These are phyloP conservation scores for Kazachstania sp. DNA, from an alignment of 1,139 yeast genomes.

Conservation along the genomic window DNA sequence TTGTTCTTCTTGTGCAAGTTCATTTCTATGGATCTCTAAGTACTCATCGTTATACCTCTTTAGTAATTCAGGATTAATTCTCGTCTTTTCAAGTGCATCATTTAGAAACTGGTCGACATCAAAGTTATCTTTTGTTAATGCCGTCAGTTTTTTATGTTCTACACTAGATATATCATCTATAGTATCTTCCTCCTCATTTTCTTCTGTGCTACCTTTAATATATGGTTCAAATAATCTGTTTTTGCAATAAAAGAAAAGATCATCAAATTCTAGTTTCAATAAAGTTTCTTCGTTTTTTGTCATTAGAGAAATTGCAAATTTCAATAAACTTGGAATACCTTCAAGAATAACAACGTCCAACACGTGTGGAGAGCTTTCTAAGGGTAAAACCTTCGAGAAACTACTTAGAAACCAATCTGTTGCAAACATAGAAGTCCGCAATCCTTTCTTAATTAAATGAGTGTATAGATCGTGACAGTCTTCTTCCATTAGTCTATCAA, in stretches of 20 bases:
- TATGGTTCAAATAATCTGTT: constrained; percentile 54
- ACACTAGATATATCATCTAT: not conserved
- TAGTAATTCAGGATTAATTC: constrained; percentile 63
- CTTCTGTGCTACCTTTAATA: constrained; percentile 9
- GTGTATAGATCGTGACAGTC: constrained; percentile 42
- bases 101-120: constrained; percentile 60
- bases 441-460: constrained; percentile 77
- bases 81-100: constrained; percentile 60
- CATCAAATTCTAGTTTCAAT: constrained; percentile 60
- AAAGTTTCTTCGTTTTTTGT: constrained; percentile 53
- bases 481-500: constrained; percentile 68
- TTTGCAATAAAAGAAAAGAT: constrained; percentile 63
- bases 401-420: constrained; percentile 92
- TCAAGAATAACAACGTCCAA: constrained; percentile 81
- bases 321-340: constrained; percentile 75
- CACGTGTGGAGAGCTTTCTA: constrained; percentile 71
- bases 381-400: constrained; percentile 76
- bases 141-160: not conserved
- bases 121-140: constrained; percentile 33
- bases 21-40: constrained; percentile 60
- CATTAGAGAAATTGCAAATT: constrained; percentile 75
- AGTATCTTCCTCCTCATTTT: not conserved
- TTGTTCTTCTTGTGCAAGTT: constrained; percentile 60
- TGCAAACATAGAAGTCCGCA: constrained; percentile 88
- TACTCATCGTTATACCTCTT: constrained; percentile 66